phyloP scores from a whole-genome alignment of 2,329 filamentous ascomycete genomes.

The Domatiomyces catenatus region DNA sequence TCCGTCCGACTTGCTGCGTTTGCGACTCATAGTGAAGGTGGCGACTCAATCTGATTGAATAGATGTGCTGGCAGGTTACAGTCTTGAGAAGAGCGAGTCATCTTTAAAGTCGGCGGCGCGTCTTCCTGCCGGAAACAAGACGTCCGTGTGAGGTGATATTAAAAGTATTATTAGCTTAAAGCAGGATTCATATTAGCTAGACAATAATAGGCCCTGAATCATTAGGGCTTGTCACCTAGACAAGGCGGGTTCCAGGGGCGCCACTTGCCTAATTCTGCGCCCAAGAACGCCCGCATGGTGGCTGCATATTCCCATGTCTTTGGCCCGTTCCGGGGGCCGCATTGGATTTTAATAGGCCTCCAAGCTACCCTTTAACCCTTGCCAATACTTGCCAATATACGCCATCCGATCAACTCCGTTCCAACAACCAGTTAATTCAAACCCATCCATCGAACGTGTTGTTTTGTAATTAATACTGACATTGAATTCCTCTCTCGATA shows the following conservation, averaged over 20 bases:
- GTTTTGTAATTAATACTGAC: background rate
- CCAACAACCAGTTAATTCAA: no score
- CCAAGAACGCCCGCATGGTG: background rate
- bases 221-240: no score
- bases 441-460: no score
- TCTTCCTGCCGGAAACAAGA: background rate
- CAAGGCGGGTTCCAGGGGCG: background rate
- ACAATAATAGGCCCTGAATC: no score
- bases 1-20: conserved; percentile 4
- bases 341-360: no score
- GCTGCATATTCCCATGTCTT: background rate
- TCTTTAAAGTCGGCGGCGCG: background rate
- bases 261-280: background rate
- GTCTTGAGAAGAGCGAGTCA: background rate
- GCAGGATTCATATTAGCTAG: background rate
- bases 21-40: background rate
- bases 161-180: no score
- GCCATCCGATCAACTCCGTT: no score
- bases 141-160: background rate
- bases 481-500: background rate
- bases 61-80: background rate
- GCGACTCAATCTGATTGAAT: background rate
- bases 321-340: background rate
- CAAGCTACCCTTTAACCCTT: no score
- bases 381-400: no score